Conservation (phyloP, 1,284 basidiomycete species). For the Tetrapyrgos nigripes region DNA sequence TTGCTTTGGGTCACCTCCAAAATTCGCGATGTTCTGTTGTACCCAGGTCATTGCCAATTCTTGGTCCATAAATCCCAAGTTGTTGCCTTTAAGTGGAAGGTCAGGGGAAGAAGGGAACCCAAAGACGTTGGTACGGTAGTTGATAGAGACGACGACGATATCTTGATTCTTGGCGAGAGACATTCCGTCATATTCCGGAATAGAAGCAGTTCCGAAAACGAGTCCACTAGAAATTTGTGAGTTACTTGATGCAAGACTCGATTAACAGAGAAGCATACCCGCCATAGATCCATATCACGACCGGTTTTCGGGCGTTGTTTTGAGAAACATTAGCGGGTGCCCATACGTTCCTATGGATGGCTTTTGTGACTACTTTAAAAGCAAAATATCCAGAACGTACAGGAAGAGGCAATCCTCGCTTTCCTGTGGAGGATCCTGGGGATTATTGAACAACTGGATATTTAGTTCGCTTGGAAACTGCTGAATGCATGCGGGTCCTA, state of each 20-base stretch:
- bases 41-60: constrained; percentile 27
- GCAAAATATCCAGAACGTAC: constrained; percentile 7
- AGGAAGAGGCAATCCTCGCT: constrained; percentile 23
- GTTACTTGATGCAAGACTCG: not conserved
- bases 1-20: constrained; percentile 25
- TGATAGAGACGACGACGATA: constrained; percentile 24
- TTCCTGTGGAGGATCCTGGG: constrained; percentile 18
- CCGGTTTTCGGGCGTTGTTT: not conserved
- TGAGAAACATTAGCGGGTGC: constrained; percentile 6
- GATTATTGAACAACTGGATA: constrained; percentile 16
- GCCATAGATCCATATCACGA: constrained; percentile 13
- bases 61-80: constrained; percentile 28
- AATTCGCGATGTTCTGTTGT: constrained; percentile 23
- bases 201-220: constrained; percentile 8
- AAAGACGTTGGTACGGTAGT: constrained; percentile 27
- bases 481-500: constrained; percentile 21
- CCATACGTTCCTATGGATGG: constrained; percentile 10
- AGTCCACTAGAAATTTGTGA: not conserved
- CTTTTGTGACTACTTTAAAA: not conserved
- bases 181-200: constrained; percentile 16
- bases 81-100: constrained; percentile 20
- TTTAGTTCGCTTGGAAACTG: constrained; percentile 15
- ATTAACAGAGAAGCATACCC: not conserved
- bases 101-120: constrained; percentile 24
- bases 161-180: constrained; percentile 22